Conservation (phyloP, 352 stramenopile genomes). For the Pythium brassicae region DNA sequence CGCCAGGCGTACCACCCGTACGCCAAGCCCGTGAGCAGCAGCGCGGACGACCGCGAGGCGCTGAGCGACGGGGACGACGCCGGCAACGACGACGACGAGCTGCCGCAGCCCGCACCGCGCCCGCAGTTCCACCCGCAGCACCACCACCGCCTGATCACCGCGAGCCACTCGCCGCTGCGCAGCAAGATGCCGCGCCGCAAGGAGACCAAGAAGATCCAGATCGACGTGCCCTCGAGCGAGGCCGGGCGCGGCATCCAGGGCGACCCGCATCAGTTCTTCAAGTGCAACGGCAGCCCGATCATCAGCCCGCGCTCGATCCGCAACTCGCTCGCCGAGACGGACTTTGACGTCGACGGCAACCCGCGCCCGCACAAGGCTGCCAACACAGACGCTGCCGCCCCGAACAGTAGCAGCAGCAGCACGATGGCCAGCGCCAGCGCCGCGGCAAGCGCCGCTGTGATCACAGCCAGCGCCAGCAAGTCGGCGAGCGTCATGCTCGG, state of each 20-base stretch:
- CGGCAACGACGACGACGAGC: constrained; percentile 1
- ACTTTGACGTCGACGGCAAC: constrained; percentile 44
- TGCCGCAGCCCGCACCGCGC: not conserved
- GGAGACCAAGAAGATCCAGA: constrained; percentile 43
- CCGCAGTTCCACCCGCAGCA: constrained; percentile 17
- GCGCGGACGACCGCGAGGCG: not conserved
- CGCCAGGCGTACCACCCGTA: constrained; percentile 16
- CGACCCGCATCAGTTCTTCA: constrained; percentile 52
- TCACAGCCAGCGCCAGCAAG: not conserved
- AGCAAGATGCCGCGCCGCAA: constrained; percentile 45
- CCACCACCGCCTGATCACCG: constrained; percentile 15
- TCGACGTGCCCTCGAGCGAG: constrained; percentile 30
- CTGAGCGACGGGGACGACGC: constrained; percentile 1
- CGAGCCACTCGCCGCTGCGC: not conserved
- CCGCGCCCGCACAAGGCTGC: constrained; percentile 24
- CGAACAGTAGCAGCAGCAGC: not conserved
- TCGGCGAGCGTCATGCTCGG: not conserved
- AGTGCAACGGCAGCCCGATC: constrained; percentile 51
- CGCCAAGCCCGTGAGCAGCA: constrained; percentile 6
- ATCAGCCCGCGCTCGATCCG: constrained; percentile 69
- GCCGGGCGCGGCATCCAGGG: constrained; percentile 12
- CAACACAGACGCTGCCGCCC: constrained; percentile 3
- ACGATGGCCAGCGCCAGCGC: too few relatives aligned
- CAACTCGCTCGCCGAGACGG: constrained; percentile 53
- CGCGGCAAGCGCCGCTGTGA: too few relatives aligned